Evolutionary conservation across 352 stramenopile species (phyloP), one percentile per base, ranked within the genome.

Genomic region (Phytophthora pluvialis): DNA sequence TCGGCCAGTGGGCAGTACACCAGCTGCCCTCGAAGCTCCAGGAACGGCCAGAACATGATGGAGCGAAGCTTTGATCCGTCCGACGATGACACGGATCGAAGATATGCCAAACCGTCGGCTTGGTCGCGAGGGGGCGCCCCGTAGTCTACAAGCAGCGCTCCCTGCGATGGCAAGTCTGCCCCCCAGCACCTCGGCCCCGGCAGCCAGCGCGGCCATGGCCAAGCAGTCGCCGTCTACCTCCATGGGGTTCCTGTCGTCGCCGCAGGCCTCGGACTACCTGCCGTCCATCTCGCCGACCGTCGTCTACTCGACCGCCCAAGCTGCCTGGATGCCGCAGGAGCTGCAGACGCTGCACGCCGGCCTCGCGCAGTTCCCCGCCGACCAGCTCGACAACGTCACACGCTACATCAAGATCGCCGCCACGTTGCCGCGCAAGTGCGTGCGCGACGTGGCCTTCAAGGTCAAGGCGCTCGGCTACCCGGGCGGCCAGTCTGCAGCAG

Each of bases 361-460:
- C 5, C 72, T 94, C 47, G 55, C 61, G 0, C 73, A 83, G 35
- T 94, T 86, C 64, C 77, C 80, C 1, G 57, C 63, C 39, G 77
- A 89, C 43, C 58, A 83, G 28, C 89, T 83, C 61, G 83, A 93
- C 58, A 91, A 89, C 51, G 80, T 93, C 47, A 94, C 86, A n/a
- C 78, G 83, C 8, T 94, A 91, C 72, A 90, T 93, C 70, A 91
- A 91, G 61, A 86, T 93, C 51, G 86, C 86, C 4, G 82, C 83
- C 7, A 78, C 65, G 35, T 62, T 94, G 32, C 83, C 83, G 7
- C 73, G 64, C 13, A 94, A 91, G 55, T 89, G 78, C 52, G 83
- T 91, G 10, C 83, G 86, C 4, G 83, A 94, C 57, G 83, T 94
- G 15, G 82, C 86, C 28, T 90, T 86, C 56, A 86, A 88, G 48